phyloP scores from a whole-genome alignment of 2,329 filamentous ascomycete genomes.

The Fusarium tjaetaba region DNA sequence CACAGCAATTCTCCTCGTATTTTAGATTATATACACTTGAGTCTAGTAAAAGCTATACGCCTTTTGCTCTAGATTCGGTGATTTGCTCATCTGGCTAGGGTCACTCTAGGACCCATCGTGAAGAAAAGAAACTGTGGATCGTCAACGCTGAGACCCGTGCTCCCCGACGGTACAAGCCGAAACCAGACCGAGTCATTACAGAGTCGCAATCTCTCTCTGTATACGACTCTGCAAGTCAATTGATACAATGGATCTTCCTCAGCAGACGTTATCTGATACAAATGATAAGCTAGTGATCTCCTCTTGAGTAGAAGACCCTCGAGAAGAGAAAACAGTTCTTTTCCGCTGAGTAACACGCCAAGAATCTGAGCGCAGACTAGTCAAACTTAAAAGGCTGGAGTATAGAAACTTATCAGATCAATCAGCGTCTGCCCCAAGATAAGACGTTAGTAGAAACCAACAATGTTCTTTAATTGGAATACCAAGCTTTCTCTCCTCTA shows the following conservation, averaged over 20 bases:
- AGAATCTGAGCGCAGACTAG: neutral
- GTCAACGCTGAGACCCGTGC: neutral
- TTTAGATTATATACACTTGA: neutral
- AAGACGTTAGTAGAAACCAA: neutral
- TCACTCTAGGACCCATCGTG: neutral
- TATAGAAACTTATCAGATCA: neutral
- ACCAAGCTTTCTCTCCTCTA: neutral
- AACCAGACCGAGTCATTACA: neutral
- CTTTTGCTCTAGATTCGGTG: neutral
- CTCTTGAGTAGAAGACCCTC: too few relatives aligned
- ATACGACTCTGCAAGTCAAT: neutral
- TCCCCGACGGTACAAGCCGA: neutral
- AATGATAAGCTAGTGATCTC: neutral
- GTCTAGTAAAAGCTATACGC: neutral
- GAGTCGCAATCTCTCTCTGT: neutral
- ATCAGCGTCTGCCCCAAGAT: neutral
- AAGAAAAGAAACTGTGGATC: neutral
- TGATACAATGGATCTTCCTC: neutral
- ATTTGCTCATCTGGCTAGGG: neutral
- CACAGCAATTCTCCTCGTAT: rapidly evolving
- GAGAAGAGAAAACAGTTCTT: neutral
- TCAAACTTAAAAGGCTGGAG: neutral
- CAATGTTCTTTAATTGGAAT: neutral
- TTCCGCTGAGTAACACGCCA: neutral
- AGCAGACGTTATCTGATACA: neutral